Evolutionary conservation across 2,329 filamentous ascomycete species (phyloP).

Genomic region (Nemania abortiva): DNA sequence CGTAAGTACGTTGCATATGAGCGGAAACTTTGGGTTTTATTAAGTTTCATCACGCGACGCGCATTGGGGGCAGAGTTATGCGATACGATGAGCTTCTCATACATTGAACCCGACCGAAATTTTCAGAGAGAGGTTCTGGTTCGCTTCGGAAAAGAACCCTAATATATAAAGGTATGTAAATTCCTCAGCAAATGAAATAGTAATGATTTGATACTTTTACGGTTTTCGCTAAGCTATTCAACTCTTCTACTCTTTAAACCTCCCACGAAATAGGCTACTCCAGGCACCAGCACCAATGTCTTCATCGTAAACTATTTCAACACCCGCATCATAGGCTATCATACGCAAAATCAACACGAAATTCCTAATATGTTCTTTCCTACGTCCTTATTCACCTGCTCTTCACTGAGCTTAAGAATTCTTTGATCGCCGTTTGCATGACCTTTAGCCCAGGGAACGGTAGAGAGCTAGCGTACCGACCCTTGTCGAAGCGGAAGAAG

Average conservation of each 20-base stretch:
- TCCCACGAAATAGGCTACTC: not conserved
- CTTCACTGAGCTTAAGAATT: slow-evolving; percentile 27
- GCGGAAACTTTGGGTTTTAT: no score
- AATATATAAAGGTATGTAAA: not conserved
- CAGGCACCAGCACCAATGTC: not conserved
- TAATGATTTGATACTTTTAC: not conserved
- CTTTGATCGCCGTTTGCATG: slow-evolving; percentile 27
- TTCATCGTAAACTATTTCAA: not conserved
- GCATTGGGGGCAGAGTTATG: no score
- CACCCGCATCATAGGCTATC: not conserved
- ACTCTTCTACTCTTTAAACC: not conserved
- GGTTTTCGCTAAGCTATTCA: not conserved
- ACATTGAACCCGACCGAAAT: no score
- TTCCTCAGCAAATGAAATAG: not conserved
- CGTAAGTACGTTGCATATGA: no score
- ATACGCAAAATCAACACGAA: not conserved
- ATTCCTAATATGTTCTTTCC: no score
- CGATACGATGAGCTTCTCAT: no score
- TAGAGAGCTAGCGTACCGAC: slow-evolving; percentile 33
- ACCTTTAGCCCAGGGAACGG: slow-evolving; percentile 37
- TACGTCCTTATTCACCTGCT: not conserved
- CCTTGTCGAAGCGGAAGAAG: slow-evolving; percentile 40
- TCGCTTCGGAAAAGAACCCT: no score
- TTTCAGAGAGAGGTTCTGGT: no score
- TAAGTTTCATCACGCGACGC: no score